Evolutionary conservation across 371 early-diverging fungal species (phyloP).

Genomic region (Neoconidiobolus thromboides): DNA sequence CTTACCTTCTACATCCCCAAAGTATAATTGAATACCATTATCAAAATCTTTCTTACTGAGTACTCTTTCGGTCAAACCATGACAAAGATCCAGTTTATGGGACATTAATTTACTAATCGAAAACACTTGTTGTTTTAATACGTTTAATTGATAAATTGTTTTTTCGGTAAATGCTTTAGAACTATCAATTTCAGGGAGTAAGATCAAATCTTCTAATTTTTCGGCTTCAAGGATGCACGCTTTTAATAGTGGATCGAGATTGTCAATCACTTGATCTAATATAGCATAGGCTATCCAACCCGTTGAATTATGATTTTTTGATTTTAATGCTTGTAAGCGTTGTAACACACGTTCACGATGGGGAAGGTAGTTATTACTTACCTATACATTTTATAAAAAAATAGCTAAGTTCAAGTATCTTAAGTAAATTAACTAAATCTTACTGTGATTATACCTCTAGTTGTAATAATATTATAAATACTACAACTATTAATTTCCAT

Average conservation of each 20-base stretch:
- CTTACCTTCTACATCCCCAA: not conserved
- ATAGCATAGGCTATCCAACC: slow-evolving; percentile 2
- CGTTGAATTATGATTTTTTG: not conserved
- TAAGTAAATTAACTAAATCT: not conserved
- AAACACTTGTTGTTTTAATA: not conserved
- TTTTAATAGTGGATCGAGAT: not conserved
- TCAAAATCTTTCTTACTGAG: not conserved
- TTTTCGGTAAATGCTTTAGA: not conserved
- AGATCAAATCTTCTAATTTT: not conserved
- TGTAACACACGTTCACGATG: not conserved
- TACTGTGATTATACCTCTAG: not conserved
- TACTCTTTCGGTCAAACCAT: not conserved
- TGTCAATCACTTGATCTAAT: not conserved
- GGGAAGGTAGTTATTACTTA: not conserved
- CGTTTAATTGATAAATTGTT: not conserved
- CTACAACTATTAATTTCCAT: not conserved
- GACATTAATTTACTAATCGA: not conserved
- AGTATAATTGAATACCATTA: not conserved
- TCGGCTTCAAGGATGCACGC: not conserved
- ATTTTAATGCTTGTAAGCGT: not conserved
- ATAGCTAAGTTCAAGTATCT: no score
- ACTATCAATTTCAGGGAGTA: not conserved
- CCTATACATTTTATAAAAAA: not conserved
- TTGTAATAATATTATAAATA: not conserved
- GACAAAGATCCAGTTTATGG: not conserved